Conservation (phyloP, 176 grass and related monocot species). For the Rhynchospora tenuis region DNA sequence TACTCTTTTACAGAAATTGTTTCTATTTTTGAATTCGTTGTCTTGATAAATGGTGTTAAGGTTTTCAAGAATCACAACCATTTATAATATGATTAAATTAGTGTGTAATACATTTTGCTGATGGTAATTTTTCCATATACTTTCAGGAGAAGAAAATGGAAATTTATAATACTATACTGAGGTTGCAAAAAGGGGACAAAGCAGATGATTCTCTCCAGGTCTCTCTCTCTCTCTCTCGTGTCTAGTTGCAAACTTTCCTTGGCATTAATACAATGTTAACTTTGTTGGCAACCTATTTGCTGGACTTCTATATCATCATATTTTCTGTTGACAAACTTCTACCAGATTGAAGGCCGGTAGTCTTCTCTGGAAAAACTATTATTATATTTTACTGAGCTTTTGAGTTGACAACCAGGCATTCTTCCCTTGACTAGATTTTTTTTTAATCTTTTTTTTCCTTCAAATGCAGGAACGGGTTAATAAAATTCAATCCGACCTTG, state of each 20-base stretch:
- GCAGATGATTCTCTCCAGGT: conserved; percentile 73
- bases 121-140: conserved; percentile 27
- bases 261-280: not conserved
- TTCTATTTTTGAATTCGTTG: not conserved
- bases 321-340: not conserved
- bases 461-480: conserved; percentile 59
- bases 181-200: conserved; percentile 76
- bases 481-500: conserved; percentile 77
- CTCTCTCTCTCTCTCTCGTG: conserved; percentile 26
- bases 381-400: not conserved
- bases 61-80: not conserved
- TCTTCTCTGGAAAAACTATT: not conserved
- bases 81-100: not conserved
- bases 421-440: not conserved
- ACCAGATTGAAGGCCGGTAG: not conserved
- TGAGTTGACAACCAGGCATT: not conserved
- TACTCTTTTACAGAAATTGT: not conserved
- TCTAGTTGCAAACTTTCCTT: not conserved
- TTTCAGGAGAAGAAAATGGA: conserved; percentile 85
- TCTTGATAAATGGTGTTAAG: not conserved
- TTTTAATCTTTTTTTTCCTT: not conserved
- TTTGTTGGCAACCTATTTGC: not conserved
- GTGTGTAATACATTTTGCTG: not conserved
- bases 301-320: not conserved
- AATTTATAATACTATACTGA: conserved; percentile 81